Evolutionary conservation across 2,329 filamentous ascomycete species (phyloP).

Genomic region (Talaromyces sp.): DNA sequence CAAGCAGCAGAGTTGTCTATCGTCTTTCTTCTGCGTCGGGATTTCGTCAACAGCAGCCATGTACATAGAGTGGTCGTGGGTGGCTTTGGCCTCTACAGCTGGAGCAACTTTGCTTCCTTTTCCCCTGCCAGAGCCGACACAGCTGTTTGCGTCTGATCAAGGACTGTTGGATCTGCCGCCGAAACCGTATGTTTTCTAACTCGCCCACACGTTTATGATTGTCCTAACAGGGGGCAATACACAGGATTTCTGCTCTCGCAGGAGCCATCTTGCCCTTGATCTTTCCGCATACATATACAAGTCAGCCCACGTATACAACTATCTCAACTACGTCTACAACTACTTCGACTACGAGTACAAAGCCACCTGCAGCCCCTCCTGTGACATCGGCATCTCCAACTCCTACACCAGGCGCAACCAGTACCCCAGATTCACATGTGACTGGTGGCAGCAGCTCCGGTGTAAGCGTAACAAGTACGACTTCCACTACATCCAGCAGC

Average conservation of each 20-base stretch:
- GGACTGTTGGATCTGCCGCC: slow-evolving; percentile 1
- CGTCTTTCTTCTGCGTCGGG: background rate
- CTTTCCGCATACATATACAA: background rate
- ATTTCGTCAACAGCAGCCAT: slow-evolving; percentile 1
- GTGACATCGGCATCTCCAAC: background rate
- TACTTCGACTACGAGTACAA: background rate
- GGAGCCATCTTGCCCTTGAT: slow-evolving; percentile 2
- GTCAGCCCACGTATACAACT: background rate
- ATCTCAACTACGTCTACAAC: background rate
- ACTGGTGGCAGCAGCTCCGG: background rate
- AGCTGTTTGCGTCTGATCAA: slow-evolving; percentile 5
- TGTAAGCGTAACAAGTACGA: background rate
- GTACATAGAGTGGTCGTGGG: slow-evolving; percentile 10
- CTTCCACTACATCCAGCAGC: background rate
- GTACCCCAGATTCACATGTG: background rate
- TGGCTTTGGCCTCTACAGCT: slow-evolving; percentile 9
- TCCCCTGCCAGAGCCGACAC: slow-evolving; percentile 8
- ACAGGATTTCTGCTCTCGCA: slow-evolving; percentile 6
- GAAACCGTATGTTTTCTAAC: slow-evolving; percentile 1
- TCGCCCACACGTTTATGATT: background rate
- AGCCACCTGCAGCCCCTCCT: background rate
- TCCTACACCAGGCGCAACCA: background rate
- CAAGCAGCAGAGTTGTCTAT: background rate
- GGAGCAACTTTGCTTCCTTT: slow-evolving; percentile 6
- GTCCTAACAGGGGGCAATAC: background rate